Percentiles rank a stretch among this genome's conserved stretches.
Conservation (phyloP, 2,329 filamentous ascomycete species). For the Trichoderma oligosporum region DNA sequence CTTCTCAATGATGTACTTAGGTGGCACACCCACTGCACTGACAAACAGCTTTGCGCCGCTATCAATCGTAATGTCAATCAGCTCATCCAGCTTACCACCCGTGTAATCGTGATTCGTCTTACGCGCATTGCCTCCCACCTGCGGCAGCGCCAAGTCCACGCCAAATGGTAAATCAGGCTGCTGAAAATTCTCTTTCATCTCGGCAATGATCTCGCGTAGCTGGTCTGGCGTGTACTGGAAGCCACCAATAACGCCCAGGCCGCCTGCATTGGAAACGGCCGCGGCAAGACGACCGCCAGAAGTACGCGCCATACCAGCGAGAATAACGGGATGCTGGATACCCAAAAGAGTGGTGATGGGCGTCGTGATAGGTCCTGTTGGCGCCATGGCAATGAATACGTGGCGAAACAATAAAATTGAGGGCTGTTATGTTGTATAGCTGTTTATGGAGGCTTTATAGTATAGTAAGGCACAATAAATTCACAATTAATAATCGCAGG, state of each 20-base stretch:
- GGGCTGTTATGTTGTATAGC: too few relatives aligned
- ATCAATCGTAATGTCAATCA: conserved; percentile 81
- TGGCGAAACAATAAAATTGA: neutral
- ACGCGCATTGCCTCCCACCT: conserved; percentile 77
- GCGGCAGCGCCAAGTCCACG: conserved; percentile 85
- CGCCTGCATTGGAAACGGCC: conserved; percentile 84
- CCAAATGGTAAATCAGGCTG: conserved; percentile 75
- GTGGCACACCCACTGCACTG: conserved; percentile 82
- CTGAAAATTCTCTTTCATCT: conserved; percentile 72
- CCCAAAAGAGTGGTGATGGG: conserved; percentile 74
- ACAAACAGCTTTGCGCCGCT: conserved; percentile 85
- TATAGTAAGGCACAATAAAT: too few relatives aligned
- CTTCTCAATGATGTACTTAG: conserved; percentile 64
- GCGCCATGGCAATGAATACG: conserved; percentile 34
- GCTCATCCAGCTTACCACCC: conserved; percentile 77
- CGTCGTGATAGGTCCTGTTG: conserved; percentile 61
- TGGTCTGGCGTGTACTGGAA: conserved; percentile 70
- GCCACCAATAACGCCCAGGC: conserved; percentile 71
- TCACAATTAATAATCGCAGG: neutral
- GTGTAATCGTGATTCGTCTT: conserved; percentile 97
- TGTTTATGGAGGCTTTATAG: too few relatives aligned
- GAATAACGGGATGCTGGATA: conserved; percentile 84
- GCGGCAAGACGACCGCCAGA: conserved; percentile 75
- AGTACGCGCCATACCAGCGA: conserved; percentile 90
- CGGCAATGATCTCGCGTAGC: conserved; percentile 74